Evolutionary conservation across 371 early-diverging fungal genomes (phyloP), one percentile per base, ranked within the genome.

Genomic region (Neoconidiobolus thromboides): DNA sequence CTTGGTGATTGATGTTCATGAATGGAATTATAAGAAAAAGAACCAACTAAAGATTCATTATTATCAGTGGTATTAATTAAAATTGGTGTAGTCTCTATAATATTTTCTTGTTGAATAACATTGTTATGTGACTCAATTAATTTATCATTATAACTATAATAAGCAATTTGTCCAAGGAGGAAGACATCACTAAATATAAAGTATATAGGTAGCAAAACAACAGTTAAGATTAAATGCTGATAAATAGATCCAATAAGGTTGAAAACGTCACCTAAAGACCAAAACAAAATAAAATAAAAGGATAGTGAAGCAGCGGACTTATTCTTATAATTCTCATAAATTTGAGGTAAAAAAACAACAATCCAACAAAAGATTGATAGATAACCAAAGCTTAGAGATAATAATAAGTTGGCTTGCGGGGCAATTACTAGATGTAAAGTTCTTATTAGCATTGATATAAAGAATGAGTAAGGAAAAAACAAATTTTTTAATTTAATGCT

Each of bases 241-340:
- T 83, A 70, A 15, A 83, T 68, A 49, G 83, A 79, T 48, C 91
- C 92, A 50, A 79, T 65, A 43, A 89, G 67, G 68, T 89, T 88
- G 65, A 81, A 76, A 40, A 86, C 65, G 63, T 91, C 92, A 10
- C 91, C 92, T 0, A 77, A 73, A n/a, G 87, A 68, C 92, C 92
- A 91, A 65, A 85, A 78, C 26, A 78, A 70, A 5, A 91, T 63
- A 61, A 90, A 88, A 0, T 74, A 67, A 62, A 83, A 62, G 15
- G 83, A 80, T 12, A 91, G 67, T 3, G 79, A 80, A 57, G 81
- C 77, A 4, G 81, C 77, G 53, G 71, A 76, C 61, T 78, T 70
- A 1, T 73, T 64, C 61, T 62, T 69, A 65, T 76, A 84, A 61
- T 60, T 50, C 3, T 54, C 40, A 36, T 48, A 36, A 7, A 64